Conservation (phyloP, 2,329 filamentous ascomycete species). For the Botrytis squamosa region DNA sequence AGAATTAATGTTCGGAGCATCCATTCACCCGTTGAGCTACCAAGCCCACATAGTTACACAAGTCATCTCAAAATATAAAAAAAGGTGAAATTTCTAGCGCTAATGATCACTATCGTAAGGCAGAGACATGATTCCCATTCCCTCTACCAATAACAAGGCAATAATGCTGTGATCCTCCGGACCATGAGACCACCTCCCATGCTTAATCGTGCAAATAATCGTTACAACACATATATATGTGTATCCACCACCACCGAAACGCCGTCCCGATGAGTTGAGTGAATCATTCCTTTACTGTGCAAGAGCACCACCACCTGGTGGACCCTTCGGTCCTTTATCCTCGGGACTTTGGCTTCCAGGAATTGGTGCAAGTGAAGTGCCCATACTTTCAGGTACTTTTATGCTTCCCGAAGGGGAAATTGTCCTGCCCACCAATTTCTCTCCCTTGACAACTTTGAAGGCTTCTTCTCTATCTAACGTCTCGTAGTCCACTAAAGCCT, state of each 20-base stretch:
- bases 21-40: not conserved
- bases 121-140: slow-evolving; percentile 1
- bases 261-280: slow-evolving; percentile 28
- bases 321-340: slow-evolving; percentile 28
- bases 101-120: slow-evolving; percentile 19
- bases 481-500: slow-evolving; percentile 91
- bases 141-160: slow-evolving; percentile 3
- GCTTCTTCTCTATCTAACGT: slow-evolving; percentile 88
- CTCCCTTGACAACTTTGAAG: slow-evolving; percentile 82
- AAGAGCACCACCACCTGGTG: slow-evolving; percentile 33
- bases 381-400: slow-evolving; percentile 57
- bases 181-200: not conserved
- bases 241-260: slow-evolving; percentile 22
- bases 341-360: slow-evolving; percentile 29
- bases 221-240: slow-evolving; percentile 10
- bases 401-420: slow-evolving; percentile 60
- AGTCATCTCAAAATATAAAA: not conserved
- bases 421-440: slow-evolving; percentile 71
- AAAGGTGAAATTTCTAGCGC: slow-evolving; percentile 14
- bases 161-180: slow-evolving; percentile 17
- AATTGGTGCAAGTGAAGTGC: slow-evolving; percentile 32
- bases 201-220: slow-evolving; percentile 8
- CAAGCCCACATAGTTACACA: not conserved
- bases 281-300: slow-evolving; percentile 25
- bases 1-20: not conserved